These are phyloP conservation scores for Vanrija humicola DNA, from an alignment of 1,284 basidiomycete genomes.

Conservation along the genomic window DNA sequence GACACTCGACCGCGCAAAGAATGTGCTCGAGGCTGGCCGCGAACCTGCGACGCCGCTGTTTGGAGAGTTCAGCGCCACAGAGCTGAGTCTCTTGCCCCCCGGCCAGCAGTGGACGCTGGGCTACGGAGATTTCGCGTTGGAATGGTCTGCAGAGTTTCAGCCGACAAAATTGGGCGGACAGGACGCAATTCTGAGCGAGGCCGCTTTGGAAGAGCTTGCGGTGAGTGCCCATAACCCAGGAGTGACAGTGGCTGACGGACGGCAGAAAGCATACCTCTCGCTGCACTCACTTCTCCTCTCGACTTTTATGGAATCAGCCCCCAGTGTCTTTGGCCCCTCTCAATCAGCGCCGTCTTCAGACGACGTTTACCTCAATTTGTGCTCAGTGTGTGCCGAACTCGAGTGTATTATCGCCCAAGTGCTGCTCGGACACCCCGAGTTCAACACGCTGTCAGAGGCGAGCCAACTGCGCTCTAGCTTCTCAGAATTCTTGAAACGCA, in stretches of 20 bases:
- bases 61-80: constrained; percentile 6
- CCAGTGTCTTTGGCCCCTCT: constrained; percentile 66
- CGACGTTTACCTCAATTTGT: constrained; percentile 58
- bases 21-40: background rate
- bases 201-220: constrained; percentile 18
- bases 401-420: constrained; percentile 63
- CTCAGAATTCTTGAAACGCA: constrained; percentile 46
- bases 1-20: background rate
- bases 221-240: constrained; percentile 10
- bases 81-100: constrained; percentile 7
- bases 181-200: constrained; percentile 7
- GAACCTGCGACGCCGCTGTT: background rate
- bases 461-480: constrained; percentile 22
- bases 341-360: constrained; percentile 16
- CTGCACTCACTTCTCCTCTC: constrained; percentile 72
- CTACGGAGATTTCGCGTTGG: constrained; percentile 6
- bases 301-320: constrained; percentile 78
- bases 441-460: constrained; percentile 1
- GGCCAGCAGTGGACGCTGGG: constrained; percentile 12
- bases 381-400: constrained; percentile 62
- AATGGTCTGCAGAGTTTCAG: constrained; percentile 1
- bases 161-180: background rate
- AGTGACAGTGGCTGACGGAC: constrained; percentile 2
- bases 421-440: constrained; percentile 41
- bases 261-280: constrained; percentile 49